Conservation (phyloP, 768 basidiomycete species). For the Flagelloscypha sp. region DNA sequence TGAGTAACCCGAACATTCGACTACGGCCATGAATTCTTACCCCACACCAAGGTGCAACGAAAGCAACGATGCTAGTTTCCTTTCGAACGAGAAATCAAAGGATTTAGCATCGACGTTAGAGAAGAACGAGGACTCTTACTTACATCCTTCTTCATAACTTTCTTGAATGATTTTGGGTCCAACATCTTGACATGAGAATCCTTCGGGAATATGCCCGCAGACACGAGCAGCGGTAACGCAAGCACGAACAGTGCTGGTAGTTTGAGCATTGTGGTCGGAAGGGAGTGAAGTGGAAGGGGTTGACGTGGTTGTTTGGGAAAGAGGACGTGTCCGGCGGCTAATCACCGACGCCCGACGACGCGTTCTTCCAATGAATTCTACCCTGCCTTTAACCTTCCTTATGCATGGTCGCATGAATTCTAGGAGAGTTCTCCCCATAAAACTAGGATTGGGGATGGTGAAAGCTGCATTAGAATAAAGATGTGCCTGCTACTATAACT, state of each 20-base stretch:
- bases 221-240: constrained; percentile 27
- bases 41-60: constrained; percentile 94
- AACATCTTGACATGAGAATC: constrained; percentile 66
- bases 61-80: constrained; percentile 77
- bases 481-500: no score
- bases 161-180: constrained; percentile 60
- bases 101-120: neutral
- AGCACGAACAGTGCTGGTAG: constrained; percentile 13
- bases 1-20: neutral
- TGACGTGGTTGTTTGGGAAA: no score
- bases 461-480: no score
- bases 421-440: no score
- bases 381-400: no score
- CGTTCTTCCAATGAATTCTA: no score
- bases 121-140: constrained; percentile 17
- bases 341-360: no score
- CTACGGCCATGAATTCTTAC: constrained; percentile 31
- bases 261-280: no score
- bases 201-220: constrained; percentile 38
- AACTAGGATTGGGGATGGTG: no score
- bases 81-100: constrained; percentile 26
- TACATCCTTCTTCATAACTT: constrained; percentile 70
- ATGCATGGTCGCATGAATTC: no score
- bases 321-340: no score
- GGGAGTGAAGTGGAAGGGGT: no score